These are phyloP conservation scores for Violaceomyces palustris DNA, from an alignment of 1,284 basidiomycete genomes.

Conservation along the genomic window DNA sequence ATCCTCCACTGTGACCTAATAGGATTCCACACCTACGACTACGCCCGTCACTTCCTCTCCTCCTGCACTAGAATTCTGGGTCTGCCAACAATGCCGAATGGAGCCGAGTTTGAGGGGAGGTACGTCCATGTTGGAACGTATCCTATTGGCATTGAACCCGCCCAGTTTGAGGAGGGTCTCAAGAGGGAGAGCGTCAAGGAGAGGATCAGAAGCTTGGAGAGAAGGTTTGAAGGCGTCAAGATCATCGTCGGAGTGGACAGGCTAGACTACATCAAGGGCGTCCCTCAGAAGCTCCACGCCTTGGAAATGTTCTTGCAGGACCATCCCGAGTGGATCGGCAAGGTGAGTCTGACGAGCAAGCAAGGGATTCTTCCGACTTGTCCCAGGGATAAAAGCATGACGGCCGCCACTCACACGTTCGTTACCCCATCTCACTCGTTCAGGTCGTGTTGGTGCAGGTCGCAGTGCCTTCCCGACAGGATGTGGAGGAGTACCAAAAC, in stretches of 20 bases:
- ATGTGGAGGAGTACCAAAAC: conserved; percentile 99
- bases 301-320: conserved; percentile 93
- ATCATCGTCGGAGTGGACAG: conserved; percentile 97
- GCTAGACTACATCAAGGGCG: conserved; percentile 98
- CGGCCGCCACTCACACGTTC: not conserved
- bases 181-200: conserved; percentile 71
- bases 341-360: conserved; percentile 62
- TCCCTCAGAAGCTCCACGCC: conserved; percentile 94
- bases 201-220: conserved; percentile 74
- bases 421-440: not conserved
- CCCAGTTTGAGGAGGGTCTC: conserved; percentile 80
- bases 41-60: conserved; percentile 96
- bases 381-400: too few species aligned
- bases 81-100: conserved; percentile 95
- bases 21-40: conserved; percentile 96
- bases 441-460: conserved; percentile 91
- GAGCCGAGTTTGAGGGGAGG: conserved; percentile 86
- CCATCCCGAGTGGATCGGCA: conserved; percentile 98
- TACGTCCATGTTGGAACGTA: conserved; percentile 96
- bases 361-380: not conserved
- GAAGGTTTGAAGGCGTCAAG: conserved; percentile 88
- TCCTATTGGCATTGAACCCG: conserved; percentile 95
- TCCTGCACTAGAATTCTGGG: conserved; percentile 94
- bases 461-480: conserved; percentile 92
- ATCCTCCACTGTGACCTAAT: conserved; percentile 86